Evolutionary conservation across 495 filamentous ascomycete genomes (phyloP), one percentile per base, ranked within the genome.

Genomic region (Apodospora peruviana): DNA sequence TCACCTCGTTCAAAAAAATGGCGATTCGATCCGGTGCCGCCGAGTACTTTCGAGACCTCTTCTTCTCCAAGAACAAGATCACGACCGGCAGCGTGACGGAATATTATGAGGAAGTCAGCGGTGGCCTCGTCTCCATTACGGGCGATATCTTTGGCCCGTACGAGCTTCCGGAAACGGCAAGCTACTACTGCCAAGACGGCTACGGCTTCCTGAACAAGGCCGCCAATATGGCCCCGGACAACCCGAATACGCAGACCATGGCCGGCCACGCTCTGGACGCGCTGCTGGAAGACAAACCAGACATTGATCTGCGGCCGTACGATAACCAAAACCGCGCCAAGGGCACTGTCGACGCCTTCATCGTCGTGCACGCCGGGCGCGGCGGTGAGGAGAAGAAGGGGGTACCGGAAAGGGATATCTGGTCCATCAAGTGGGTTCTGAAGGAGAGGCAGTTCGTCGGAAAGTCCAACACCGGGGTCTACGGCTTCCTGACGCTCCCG

Each of bases 401-500:
- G 5, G 25, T 12, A n/a, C 27, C 18, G 19, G 38, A 36, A 17
- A 47, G 40, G 14, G 11, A 46, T 3, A 52, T 57, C 21, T 57
- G 49, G 53, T 48, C 43, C 11, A 19, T 57, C 1, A 34, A 57
- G 39, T 57, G 50, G 50, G 7, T 14, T 7, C 27, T 32, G 14
- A 32, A 32, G 27, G 14, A 32, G 27, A 14, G 14, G 14, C 27
- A 14, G 27, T 20, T 34, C n/a, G 49, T 49, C 12, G 45, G 43
- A 22, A 32, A 32, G 14, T 32, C 27, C 27, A 47, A 38, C 12
- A 32, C 36, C 18, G 45, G 40, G 2, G 53, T 53, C 21, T 57
- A 38, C 32, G 53, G n/a, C 17, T 57, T 57, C 38, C 38, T 57
- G 9, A 57, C 53, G 5, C 35, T 57, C 23, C 53, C 53, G 8